phyloP scores from a whole-genome alignment of 352 stramenopile species.

The Pythium folliculosum region DNA sequence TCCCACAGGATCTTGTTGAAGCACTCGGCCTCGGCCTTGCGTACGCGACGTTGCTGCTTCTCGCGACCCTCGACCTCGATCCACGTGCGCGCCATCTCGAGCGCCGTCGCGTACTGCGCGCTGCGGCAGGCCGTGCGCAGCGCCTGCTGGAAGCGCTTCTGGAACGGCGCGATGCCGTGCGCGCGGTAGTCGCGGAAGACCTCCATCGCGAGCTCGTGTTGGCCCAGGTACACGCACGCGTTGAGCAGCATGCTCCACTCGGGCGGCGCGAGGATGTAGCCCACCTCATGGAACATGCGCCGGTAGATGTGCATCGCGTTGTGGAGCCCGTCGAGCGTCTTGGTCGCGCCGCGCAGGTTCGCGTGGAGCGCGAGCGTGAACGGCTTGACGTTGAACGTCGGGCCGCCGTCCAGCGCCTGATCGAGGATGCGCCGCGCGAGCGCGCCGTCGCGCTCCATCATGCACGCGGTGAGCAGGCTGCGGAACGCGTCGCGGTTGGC shows the following conservation, averaged over 20 bases:
- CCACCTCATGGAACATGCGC: conserved; percentile 34
- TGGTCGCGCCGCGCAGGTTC: conserved; percentile 5
- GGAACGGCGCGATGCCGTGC: conserved; percentile 41
- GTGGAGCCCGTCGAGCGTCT: conserved; percentile 17
- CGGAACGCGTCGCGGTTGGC: conserved; percentile 10
- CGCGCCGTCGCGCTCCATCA: neutral
- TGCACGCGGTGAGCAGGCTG: conserved; percentile 8
- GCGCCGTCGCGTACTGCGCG: conserved; percentile 34
- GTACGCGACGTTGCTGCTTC: neutral
- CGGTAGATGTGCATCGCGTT: conserved; percentile 41
- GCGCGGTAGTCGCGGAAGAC: conserved; percentile 36
- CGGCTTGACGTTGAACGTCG: conserved; percentile 1
- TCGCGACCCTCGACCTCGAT: neutral
- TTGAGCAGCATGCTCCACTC: conserved; percentile 55
- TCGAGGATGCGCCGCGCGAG: conserved; percentile 12
- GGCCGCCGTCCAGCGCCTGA: neutral
- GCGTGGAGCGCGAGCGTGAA: conserved; percentile 19
- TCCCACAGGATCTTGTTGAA: conserved; percentile 56
- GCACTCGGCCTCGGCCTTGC: conserved; percentile 27
- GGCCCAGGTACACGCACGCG: conserved; percentile 39
- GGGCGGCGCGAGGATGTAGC: conserved; percentile 44
- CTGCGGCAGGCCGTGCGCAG: conserved; percentile 37
- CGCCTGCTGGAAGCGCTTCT: conserved; percentile 43
- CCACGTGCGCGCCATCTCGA: conserved; percentile 43
- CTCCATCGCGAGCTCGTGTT: conserved; percentile 37